A percentile compares a stretch with the other conserved stretches of the same genome.
Evolutionary conservation across 805 yeast species (phyloP).

Genomic region (Kluyveromyces wickerhamii): DNA sequence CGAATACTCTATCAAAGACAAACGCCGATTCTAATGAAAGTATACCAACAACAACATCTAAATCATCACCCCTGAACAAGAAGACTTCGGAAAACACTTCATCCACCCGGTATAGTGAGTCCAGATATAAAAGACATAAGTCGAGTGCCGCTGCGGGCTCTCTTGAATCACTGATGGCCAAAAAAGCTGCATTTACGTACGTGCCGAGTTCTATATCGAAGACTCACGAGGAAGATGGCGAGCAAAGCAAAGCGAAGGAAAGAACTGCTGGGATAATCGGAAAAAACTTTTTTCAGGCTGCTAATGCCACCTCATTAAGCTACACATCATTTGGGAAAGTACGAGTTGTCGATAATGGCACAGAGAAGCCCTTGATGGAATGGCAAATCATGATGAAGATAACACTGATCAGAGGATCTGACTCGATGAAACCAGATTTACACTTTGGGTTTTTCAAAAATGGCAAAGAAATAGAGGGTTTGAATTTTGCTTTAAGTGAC

Average conservation of each 20-base stretch:
- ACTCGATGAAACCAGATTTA: background rate
- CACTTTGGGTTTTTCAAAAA: background rate
- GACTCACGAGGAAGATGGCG: background rate
- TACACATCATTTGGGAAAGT: background rate
- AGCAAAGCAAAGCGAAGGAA: background rate
- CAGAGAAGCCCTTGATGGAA: background rate
- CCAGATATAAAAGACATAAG: constrained; percentile 1
- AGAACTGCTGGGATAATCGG: background rate
- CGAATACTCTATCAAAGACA: background rate
- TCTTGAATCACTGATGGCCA: background rate
- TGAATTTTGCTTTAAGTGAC: background rate
- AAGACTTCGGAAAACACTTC: background rate
- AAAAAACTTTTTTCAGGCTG: background rate
- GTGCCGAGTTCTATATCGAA: background rate
- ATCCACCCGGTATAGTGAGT: background rate
- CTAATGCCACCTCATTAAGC: background rate
- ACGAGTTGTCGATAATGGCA: background rate
- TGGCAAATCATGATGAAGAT: background rate
- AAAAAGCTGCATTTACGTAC: background rate
- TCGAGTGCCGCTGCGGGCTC: background rate
- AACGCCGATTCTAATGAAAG: too few species aligned
- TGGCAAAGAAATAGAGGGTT: background rate
- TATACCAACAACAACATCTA: background rate
- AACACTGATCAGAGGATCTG: background rate
- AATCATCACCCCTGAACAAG: background rate